Percentiles rank a stretch among this genome's conserved stretches.
Evolutionary conservation across 768 basidiomycete genomes (phyloP).

Genomic region (Naganishia onofrii): DNA sequence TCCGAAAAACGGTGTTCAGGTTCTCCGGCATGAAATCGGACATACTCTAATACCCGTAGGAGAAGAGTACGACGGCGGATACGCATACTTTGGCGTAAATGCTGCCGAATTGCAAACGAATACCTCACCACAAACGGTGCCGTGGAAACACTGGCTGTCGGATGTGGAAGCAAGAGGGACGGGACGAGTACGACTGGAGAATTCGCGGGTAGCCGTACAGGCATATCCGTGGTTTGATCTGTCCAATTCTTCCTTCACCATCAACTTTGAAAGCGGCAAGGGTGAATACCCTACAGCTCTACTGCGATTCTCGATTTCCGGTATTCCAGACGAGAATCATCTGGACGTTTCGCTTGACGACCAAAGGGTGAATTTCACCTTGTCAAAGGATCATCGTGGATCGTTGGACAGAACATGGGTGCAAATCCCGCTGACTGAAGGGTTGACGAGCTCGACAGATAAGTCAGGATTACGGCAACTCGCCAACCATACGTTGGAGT

Average conservation of each 20-base stretch:
- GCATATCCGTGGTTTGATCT: constrained; percentile 44
- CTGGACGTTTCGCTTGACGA: constrained; percentile 38
- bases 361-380: constrained; percentile 20
- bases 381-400: constrained; percentile 36
- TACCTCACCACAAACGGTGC: constrained; percentile 35
- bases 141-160: constrained; percentile 41
- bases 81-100: constrained; percentile 45
- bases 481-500: not conserved
- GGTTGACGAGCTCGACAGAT: constrained; percentile 33
- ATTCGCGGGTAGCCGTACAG: constrained; percentile 44
- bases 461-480: not conserved
- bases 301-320: constrained; percentile 45
- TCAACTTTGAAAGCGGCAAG: constrained; percentile 37
- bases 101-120: constrained; percentile 25
- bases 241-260: constrained; percentile 30
- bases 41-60: constrained; percentile 48
- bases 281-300: constrained; percentile 41
- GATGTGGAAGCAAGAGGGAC: constrained; percentile 24
- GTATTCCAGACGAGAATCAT: constrained; percentile 42
- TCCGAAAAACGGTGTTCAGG: constrained; percentile 46
- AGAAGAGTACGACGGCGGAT: constrained; percentile 51
- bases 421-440: constrained; percentile 34
- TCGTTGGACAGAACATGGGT: constrained; percentile 47
- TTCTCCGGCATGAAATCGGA: constrained; percentile 48
- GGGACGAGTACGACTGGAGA: constrained; percentile 38